phyloP scores from a whole-genome alignment of 345 rosid species.

The Heritiera fomes region DNA sequence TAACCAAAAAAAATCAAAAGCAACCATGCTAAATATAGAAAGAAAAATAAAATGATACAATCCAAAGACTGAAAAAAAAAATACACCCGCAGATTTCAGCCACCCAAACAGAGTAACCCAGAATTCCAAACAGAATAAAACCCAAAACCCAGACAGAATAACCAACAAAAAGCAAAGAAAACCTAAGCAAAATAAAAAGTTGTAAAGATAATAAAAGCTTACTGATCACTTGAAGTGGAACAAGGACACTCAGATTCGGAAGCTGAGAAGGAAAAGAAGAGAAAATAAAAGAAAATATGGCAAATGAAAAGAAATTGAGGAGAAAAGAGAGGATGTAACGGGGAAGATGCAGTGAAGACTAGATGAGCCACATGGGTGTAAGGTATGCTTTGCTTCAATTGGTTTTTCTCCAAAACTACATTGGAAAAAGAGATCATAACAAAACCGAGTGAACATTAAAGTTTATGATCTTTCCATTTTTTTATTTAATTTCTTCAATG shows the following conservation, averaged over 20 bases:
- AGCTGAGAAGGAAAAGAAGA: constrained; percentile 7
- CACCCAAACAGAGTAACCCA: background rate
- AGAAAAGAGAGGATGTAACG: constrained; percentile 23
- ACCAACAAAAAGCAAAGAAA: constrained; percentile 20
- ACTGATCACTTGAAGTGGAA: constrained; percentile 55
- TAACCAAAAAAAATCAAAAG: background rate
- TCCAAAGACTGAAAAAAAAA: background rate
- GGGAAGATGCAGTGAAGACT: constrained; percentile 21
- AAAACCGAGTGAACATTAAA: background rate
- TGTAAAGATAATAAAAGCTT: constrained; percentile 21
- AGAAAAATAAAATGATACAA: background rate
- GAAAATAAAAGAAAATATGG: background rate
- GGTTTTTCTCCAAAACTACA: too few relatives aligned
- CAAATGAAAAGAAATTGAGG: constrained; percentile 21
- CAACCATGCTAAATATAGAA: constrained; percentile 17
- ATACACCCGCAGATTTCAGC: constrained; percentile 4
- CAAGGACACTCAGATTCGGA: background rate
- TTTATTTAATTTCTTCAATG: background rate
- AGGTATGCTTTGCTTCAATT: background rate
- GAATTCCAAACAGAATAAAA: constrained; percentile 6
- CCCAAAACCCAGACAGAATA: constrained; percentile 16
- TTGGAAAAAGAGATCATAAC: background rate
- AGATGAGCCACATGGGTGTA: constrained; percentile 35
- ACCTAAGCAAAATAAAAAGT: background rate
- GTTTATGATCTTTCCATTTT: constrained; percentile 8